Base-by-base conservation (phyloP, 1,284 basidiomycete genomes). In the Pascua guehoae region DNA sequence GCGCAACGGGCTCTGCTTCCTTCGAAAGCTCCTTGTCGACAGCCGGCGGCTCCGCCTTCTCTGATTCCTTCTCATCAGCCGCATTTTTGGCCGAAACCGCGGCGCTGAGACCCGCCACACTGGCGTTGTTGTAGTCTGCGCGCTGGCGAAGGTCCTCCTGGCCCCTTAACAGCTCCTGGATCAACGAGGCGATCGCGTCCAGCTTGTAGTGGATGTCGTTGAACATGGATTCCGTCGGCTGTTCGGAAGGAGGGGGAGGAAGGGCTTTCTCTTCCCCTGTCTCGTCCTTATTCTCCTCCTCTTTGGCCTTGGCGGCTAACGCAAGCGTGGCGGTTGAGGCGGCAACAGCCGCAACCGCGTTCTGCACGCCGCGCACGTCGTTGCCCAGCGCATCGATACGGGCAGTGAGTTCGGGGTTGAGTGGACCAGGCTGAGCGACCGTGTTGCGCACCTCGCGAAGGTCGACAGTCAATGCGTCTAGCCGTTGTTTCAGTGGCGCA, bases 161-260 rank as follows among this genome's bases (percentile, higher is more conserved):
- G 4, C 56, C 50, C 47, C 40, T 14, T 2, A 73, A 51, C 12
- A 70, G 55, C 15, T 70, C 66, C 54, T 72, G 64, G 56, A 71
- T 73, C 2, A 72, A 57, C 14, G 57, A 58, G 15, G 64, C 68
- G 39, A 76, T 68, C 12, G 57, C 61, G 50, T 76, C 74, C 11
- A 76, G 64, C 53, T 76, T 76, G 18, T 43, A 39, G 54, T 75
- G 60, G 9, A 76, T 54, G 45, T 63, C 65, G 4, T 51, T 42
- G 4, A 65, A 40, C 12, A 50, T 45, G 5, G 55, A 45, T n/a
- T 61, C 56, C 1, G 51, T n/a, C 1, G 4, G 17, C 7, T 43
- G 37, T 43, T 50, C 47, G 16, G 40, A 18, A 36, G 58, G 51
- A 8, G 39, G 36, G 0, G 57, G 38, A 2, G 51, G 51, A 15